Conservation (phyloP, 495 filamentous ascomycete species). For the Xylaria cubensis region DNA sequence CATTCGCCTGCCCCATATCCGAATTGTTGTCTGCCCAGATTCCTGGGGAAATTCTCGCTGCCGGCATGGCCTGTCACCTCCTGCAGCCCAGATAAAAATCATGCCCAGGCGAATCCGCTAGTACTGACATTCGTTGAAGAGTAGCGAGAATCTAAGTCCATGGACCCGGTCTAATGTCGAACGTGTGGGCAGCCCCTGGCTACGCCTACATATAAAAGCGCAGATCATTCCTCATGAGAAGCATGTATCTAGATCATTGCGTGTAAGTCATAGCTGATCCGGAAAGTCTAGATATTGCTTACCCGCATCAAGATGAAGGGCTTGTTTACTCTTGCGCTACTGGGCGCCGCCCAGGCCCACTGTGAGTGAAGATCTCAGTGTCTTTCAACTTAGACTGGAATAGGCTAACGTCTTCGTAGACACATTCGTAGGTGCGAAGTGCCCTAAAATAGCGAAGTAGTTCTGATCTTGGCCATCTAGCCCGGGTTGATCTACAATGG, state of each 20-base stretch:
- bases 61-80: not conserved
- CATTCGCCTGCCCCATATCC: not conserved
- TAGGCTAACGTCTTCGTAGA: conserved; percentile 20
- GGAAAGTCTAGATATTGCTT: not conserved
- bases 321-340: conserved; percentile 18
- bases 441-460: too few relatives aligned
- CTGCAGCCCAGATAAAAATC: not conserved
- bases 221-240: conserved; percentile 23
- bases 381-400: not conserved
- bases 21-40: not conserved
- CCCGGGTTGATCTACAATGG: conserved; percentile 30
- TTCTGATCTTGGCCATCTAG: conserved; percentile 12
- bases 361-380: conserved; percentile 13
- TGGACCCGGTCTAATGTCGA: not conserved
- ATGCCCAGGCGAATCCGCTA: not conserved
- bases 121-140: not conserved
- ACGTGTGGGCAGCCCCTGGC: not conserved
- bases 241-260: not conserved
- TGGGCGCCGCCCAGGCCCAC: conserved; percentile 28
- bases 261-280: conserved; percentile 8
- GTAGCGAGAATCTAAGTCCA: not conserved
- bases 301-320: conserved; percentile 26
- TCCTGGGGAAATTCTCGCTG: not conserved
- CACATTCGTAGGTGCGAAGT: conserved; percentile 25
- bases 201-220: conserved; percentile 22